Base-by-base conservation (phyloP, 2,329 filamentous ascomycete genomes). In the Trichophyton rubrum region DNA sequence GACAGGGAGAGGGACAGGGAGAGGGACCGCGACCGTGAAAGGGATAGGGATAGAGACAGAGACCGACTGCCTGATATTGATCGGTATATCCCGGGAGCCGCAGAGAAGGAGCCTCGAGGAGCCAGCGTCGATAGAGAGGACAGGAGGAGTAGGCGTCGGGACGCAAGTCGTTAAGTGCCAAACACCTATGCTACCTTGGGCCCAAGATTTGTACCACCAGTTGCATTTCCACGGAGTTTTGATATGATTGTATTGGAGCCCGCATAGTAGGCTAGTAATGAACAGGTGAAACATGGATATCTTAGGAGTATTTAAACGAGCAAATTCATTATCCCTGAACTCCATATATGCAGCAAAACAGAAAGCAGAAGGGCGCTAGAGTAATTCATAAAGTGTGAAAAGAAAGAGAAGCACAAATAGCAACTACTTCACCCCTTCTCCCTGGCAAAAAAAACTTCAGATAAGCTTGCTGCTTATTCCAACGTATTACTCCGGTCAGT, bases 51-150 rank as follows among this genome's bases (percentile, higher is more conserved):
- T 13, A 22, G 45, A 30, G 47, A 30, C 27, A 22, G 49, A 30
- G 67, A 70, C 5, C 66, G 72, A 17, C 68, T 72, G 59, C 66
- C 69, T 6, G 72, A 75, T 30, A 75, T 77, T 63, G 76, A 78
- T 64, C 72, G 77, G 24, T 78, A 78, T 63, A 71, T 78, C 22
- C 77, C 77, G 51, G 70, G 68, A 15, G 72, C 70, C 20, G 1
- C 51, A 9, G n/a, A 30, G n/a, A 55, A 33, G 27, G 30, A 55
- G 15, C 22, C 51, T 15, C 69, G 49, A 15, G 45, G 49, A 30
- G 38, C 56, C 24, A 61, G 61, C 41, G 55, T 60, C 5, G 62
- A 65, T 22, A 63, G 55, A 40, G 62, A 67, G 40, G 62, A 64
- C 49, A 56, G 63, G 24, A 63, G 60, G 56, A 65, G 61, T 51